Conservation (phyloP, 1,139 yeast species). For the Eremothecium gossypii region DNA sequence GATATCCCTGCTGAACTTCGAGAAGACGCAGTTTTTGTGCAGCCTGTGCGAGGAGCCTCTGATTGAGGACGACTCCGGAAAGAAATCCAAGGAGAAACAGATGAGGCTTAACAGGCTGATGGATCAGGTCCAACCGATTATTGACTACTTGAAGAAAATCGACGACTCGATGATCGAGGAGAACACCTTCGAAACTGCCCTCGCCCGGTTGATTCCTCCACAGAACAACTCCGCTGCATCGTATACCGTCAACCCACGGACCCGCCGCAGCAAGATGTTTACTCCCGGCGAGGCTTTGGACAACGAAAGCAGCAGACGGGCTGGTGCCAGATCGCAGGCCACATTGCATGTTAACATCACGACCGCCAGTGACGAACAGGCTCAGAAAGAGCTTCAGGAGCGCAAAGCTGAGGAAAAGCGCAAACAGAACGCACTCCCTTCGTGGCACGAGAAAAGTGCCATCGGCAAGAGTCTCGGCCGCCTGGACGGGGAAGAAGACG, state of each 20-base stretch:
- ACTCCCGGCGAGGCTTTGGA: constrained; percentile 32
- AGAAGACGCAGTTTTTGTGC: constrained; percentile 72
- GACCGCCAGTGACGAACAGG: constrained; percentile 71
- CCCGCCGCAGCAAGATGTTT: constrained; percentile 34
- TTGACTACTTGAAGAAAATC: constrained; percentile 70
- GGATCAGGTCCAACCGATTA: constrained; percentile 85
- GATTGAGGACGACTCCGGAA: constrained; percentile 81
- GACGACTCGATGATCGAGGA: constrained; percentile 84
- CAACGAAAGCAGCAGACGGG: constrained; percentile 32
- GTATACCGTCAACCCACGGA: constrained; percentile 43
- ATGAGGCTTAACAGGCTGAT: constrained; percentile 74
- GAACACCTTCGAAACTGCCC: constrained; percentile 73
- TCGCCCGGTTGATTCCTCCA: constrained; percentile 76
- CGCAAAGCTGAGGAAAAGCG: constrained; percentile 67
- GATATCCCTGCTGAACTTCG: constrained; percentile 68
- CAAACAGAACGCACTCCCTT: constrained; percentile 89
- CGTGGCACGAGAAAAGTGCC: constrained; percentile 91
- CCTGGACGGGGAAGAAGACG: constrained; percentile 36
- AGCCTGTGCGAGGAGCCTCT: constrained; percentile 70
- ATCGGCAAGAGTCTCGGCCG: constrained; percentile 60
- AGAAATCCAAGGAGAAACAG: constrained; percentile 74
- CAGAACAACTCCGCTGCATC: constrained; percentile 59
- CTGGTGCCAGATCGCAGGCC: constrained; percentile 40
- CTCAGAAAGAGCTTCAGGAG: constrained; percentile 54
- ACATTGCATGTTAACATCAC: constrained; percentile 87